phyloP scores from a whole-genome alignment of 108 stramenopile genomes.

The Nitzschia palea region DNA sequence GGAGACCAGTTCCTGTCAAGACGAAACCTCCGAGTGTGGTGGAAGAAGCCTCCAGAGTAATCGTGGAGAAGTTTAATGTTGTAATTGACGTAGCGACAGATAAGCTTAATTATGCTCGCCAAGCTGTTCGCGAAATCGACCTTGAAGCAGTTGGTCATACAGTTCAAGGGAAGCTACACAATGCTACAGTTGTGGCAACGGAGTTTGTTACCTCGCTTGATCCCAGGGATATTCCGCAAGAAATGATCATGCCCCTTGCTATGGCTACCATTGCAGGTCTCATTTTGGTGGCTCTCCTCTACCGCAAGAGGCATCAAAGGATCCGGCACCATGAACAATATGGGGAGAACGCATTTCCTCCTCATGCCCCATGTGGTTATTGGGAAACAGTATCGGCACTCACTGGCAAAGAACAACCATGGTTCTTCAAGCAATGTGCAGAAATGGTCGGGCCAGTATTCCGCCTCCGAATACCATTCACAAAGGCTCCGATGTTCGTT shows the following conservation, averaged over 20 bases:
- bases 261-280: not conserved
- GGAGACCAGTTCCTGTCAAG: conserved; percentile 10
- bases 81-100: not conserved
- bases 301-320: not conserved
- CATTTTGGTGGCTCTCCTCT: not conserved
- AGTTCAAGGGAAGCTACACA: not conserved
- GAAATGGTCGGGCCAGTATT: conserved; percentile 25
- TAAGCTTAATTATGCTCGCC: not conserved
- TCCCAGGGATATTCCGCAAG: not conserved
- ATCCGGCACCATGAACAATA: conserved; percentile 18
- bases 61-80: not conserved
- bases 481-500: conserved; percentile 24
- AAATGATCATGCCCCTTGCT: not conserved
- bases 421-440: conserved; percentile 31
- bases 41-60: not conserved
- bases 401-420: conserved; percentile 13
- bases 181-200: not conserved
- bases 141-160: not conserved
- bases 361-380: conserved; percentile 14
- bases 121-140: not conserved
- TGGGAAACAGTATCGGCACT: not conserved
- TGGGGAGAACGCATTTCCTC: conserved; percentile 31
- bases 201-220: not conserved
- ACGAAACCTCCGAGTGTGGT: not conserved
- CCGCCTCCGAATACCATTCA: conserved; percentile 27